A percentile compares a stretch with the other conserved stretches of the same genome.
phyloP scores from a whole-genome alignment of 768 basidiomycete genomes.

The Peribolospora kevripleyi region DNA sequence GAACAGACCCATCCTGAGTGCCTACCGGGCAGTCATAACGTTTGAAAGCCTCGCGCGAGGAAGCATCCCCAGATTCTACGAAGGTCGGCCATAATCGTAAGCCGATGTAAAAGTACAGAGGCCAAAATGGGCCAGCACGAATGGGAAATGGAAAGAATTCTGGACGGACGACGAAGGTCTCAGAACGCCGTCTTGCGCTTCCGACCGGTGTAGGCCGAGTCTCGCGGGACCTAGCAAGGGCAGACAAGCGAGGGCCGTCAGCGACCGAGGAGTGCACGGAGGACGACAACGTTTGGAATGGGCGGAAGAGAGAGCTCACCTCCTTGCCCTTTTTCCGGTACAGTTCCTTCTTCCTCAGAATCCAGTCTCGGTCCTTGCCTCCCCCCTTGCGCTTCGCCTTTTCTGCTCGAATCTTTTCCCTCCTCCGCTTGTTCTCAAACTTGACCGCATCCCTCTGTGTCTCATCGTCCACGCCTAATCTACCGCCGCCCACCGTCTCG shows the following conservation, averaged over 20 bases:
- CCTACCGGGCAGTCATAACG: no score
- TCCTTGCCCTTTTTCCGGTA: constrained; percentile 69
- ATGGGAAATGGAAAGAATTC: no score
- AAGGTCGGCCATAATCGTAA: no score
- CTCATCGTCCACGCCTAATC: no score
- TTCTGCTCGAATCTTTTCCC: constrained; percentile 33
- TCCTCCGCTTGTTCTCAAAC: constrained; percentile 48
- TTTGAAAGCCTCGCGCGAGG: no score
- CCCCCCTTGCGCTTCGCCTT: constrained; percentile 34
- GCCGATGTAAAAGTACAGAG: no score
- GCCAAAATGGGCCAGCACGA: no score
- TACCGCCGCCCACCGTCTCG: constrained; percentile 14
- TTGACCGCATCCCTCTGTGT: constrained; percentile 17
- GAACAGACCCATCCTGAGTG: no score
- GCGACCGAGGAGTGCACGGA: neutral
- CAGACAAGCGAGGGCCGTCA: neutral
- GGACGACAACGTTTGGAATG: neutral
- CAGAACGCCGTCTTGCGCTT: constrained; percentile 58
- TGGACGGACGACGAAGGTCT: no score
- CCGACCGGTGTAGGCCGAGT: constrained; percentile 79
- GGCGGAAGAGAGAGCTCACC: constrained; percentile 19
- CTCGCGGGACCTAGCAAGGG: constrained; percentile 25
- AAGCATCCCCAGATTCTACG: no score
- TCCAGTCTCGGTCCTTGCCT: constrained; percentile 73
- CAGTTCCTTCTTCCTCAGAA: constrained; percentile 87